Percentiles rank a stretch among this genome's conserved stretches.
phyloP scores from a whole-genome alignment of 768 basidiomycete genomes.

The Mycena haematopus region DNA sequence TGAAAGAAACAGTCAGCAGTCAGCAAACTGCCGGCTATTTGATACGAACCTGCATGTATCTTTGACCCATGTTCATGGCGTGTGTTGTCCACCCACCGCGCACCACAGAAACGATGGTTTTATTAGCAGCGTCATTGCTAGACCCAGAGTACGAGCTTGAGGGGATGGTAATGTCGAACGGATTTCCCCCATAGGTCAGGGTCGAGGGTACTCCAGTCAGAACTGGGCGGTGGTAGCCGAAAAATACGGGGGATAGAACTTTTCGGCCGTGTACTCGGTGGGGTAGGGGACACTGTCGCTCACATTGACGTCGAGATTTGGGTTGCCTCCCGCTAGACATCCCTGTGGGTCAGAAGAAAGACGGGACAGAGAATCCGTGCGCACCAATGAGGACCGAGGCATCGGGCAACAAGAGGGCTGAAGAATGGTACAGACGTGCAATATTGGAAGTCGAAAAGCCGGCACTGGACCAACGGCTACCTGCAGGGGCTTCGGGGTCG shows the following conservation, averaged over 20 bases:
- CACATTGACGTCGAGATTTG: constrained; percentile 82
- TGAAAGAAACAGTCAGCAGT: neutral
- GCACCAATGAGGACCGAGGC: constrained; percentile 73
- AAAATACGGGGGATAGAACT: constrained; percentile 94
- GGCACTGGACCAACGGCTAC: constrained; percentile 76
- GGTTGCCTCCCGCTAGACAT: constrained; percentile 52
- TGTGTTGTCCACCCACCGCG: constrained; percentile 87
- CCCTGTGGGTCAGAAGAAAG: too few species aligned
- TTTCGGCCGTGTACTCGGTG: constrained; percentile 82
- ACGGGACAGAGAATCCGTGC: constrained; percentile 64
- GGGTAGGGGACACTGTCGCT: constrained; percentile 56
- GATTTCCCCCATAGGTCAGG: constrained; percentile 82
- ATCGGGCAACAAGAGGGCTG: constrained; percentile 85
- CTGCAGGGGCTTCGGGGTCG: constrained; percentile 71
- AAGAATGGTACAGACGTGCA: constrained; percentile 90
- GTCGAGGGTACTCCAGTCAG: constrained; percentile 76
- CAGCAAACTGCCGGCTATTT: too few species aligned
- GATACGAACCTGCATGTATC: constrained; percentile 41
- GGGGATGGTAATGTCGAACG: constrained; percentile 81
- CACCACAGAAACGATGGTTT: constrained; percentile 76
- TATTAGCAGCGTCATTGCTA: constrained; percentile 74
- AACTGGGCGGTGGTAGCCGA: constrained; percentile 68
- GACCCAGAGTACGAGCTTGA: constrained; percentile 68
- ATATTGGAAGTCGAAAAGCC: constrained; percentile 68
- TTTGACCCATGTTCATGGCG: constrained; percentile 89